Base-by-base conservation (phyloP, 768 basidiomycete species). In the Trametes meyenii region DNA sequence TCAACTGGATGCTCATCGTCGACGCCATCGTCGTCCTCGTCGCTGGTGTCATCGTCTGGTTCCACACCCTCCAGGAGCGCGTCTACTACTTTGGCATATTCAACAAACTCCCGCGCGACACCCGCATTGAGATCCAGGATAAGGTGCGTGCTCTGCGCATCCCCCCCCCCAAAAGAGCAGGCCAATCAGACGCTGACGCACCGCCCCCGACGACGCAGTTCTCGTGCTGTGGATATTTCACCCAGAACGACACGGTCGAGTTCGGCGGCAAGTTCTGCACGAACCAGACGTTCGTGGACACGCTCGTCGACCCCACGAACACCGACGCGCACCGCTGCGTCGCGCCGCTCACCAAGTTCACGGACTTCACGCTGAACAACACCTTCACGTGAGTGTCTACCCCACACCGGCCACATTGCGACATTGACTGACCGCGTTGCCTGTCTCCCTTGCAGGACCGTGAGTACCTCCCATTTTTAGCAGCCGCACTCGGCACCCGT, bases 171-270 rank as follows among this genome's bases (percentile, higher is more conserved):
- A 7, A 14, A 39, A 7, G 11, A 40, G 2, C 14, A 40, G 45
- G 21, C 45, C 11, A 5, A 12, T 14, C 2, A 23, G 8, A 12
- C 21, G 7, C 43, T 10, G 45, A 24, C 49, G 55, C n/a, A 16
- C 24, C 21, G 26, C 36, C 16, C 23, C 36, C 23, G 55, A 19
- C 36, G 21, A 38, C 45, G 14, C 59, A 95, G 93, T 79, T 93
- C 67, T 72, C 75, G 58, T 96, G 94, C 76, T 96, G 94, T 68
- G 94, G 94, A 17, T 96, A 94, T 74, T 90, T 90, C 71, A 64
- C 64, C 11, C 57, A 60, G 17, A 84, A 83, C 64, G 83, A 84
- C 21, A 83, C 83, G 2, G 80, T 81, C 36, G 84, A 81, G 62
- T 76, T 87, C 50, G 87, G 88, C 38, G 72, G 58, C 5, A 45